Base-by-base conservation (phyloP, 2,329 filamentous ascomycete species). In the Mollisiaceae sp. region DNA sequence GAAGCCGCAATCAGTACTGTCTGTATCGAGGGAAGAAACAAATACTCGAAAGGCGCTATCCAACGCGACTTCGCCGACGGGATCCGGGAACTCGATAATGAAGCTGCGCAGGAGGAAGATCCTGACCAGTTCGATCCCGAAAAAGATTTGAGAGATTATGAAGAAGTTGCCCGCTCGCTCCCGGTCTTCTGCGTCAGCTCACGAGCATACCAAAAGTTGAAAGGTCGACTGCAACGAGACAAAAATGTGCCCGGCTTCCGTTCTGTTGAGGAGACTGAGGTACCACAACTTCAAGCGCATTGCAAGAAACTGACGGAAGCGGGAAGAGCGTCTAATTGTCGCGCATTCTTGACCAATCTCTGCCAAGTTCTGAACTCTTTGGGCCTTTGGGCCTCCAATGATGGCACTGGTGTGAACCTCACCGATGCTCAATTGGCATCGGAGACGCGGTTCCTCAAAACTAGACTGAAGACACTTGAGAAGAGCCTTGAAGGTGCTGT, bases 151-250 rank as follows among this genome's bases (percentile, higher is more conserved):
- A 81, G 86, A 11, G 82, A 90, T 70, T 90, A 90, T 60, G 81
- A 85, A 0, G 75, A 85, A 52, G 80, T 89, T 8, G 86, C 85
- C 0, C 75, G 75, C 9, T 79, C 78, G 0, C 78, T 91, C 0
- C 83, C 86, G 0, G 87, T 91, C 1, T 91, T 89, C 71, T 90
- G 87, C 67, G 85, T 90, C 18, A 88, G 85, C 64, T 85, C 84
- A 56, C 79, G 84, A 54, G 87, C 83, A 0, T 91, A 89, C 62
- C 87, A 91, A 69, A 86, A 87, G 70, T 75, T 90, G n/a, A 78
- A 79, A 45, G 85, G 84, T 1, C 80, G 84, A 3, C 72, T 89
- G 9, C 73, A 78, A 60, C 83, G 84, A 52, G 87, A 90, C 61
- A 76, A 78, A 1, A 70, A 77, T 12, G 79, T 86, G 1, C 76